phyloP scores from a whole-genome alignment of 2,329 filamentous ascomycete species.

The Colletotrichum sp. region DNA sequence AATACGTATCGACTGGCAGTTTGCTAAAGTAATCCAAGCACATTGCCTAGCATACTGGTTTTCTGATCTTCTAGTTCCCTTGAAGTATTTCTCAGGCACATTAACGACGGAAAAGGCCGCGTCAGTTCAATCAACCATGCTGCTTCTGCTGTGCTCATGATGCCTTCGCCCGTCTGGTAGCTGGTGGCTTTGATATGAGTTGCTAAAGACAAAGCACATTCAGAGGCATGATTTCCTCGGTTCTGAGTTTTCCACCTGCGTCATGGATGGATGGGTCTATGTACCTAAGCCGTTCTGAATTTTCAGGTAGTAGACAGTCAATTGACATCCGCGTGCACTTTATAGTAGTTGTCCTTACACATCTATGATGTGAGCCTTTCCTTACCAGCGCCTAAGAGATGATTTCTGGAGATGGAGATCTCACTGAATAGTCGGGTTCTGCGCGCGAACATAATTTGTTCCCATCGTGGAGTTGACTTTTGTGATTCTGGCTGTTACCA shows the following conservation, averaged over 20 bases:
- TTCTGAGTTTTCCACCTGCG: too few species aligned
- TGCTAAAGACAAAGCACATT: too few species aligned
- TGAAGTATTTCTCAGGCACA: neutral
- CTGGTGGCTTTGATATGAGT: too few species aligned
- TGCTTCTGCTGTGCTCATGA: too few species aligned
- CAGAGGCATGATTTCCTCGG: too few species aligned
- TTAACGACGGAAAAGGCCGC: neutral
- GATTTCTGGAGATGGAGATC: neutral
- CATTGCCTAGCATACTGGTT: neutral
- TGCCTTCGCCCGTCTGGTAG: too few species aligned
- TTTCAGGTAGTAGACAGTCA: neutral
- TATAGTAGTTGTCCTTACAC: neutral
- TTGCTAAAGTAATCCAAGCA: neutral
- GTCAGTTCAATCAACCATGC: neutral
- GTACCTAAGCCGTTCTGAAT: fast-evolving
- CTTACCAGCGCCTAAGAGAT: fast-evolving
- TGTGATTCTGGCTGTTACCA: neutral
- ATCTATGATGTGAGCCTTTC: neutral
- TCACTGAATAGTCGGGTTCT: neutral
- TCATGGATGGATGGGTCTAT: fast-evolving
- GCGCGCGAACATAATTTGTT: fast-evolving
- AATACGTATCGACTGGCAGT: too few species aligned
- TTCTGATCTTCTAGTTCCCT: neutral
- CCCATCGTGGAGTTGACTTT: neutral
- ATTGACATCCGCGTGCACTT: fast-evolving